Conservation (phyloP, 169 alveolate species). For the Cryptosporidium xiaoi region DNA sequence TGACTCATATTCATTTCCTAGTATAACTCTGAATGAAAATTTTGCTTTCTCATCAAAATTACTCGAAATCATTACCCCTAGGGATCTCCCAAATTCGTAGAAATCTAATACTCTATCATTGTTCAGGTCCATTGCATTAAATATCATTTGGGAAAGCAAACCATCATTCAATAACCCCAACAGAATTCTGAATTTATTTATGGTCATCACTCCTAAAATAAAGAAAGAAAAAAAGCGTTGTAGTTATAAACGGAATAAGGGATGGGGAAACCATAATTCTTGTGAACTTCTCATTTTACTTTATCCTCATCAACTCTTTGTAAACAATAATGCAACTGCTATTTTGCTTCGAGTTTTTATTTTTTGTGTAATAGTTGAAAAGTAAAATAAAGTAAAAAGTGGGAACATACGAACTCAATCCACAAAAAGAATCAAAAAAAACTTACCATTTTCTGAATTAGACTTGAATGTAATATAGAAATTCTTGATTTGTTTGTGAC, state of each 20-base stretch:
- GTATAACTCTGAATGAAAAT: constrained; percentile 81
- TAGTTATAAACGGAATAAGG: neutral
- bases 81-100: constrained; percentile 82
- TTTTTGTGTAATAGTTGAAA: too few relatives aligned
- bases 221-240: neutral
- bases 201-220: constrained; percentile 42
- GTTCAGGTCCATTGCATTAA: constrained; percentile 83
- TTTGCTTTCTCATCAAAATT: constrained; percentile 79
- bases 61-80: constrained; percentile 84
- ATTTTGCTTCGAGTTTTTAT: too few relatives aligned
- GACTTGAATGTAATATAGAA: constrained; percentile 39
- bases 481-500: constrained; percentile 53
- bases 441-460: constrained; percentile 68
- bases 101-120: constrained; percentile 82
- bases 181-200: constrained; percentile 70
- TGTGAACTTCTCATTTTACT: neutral
- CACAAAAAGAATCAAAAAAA: neutral
- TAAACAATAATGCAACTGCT: too few relatives aligned
- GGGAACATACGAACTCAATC: too few relatives aligned
- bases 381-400: too few relatives aligned
- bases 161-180: constrained; percentile 74
- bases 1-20: constrained; percentile 46
- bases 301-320: neutral
- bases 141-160: constrained; percentile 78
- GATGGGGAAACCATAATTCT: neutral